Conservation (phyloP, 1,139 yeast species). For the Barnettozyma hawaiiensis region DNA sequence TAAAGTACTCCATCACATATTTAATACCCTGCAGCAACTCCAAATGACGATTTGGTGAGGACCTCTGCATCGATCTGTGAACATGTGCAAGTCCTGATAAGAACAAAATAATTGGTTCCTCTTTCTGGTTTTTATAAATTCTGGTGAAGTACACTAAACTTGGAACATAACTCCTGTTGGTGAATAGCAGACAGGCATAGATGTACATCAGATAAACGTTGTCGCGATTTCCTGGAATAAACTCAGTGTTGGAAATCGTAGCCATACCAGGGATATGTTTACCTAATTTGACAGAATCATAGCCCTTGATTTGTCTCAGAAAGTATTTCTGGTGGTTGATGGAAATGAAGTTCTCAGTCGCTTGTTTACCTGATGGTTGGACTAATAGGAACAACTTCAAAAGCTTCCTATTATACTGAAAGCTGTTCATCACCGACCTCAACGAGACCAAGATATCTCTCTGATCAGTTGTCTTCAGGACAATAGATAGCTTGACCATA, state of each 20-base stretch:
- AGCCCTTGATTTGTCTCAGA: constrained; percentile 82
- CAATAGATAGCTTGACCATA: constrained; percentile 61
- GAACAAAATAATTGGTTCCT: constrained; percentile 76
- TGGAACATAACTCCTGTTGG: constrained; percentile 79
- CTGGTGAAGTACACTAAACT: constrained; percentile 64
- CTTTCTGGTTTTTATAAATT: constrained; percentile 54
- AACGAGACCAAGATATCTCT: constrained; percentile 48
- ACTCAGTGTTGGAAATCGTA: constrained; percentile 46
- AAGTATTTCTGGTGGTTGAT: constrained; percentile 86
- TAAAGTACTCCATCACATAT: constrained; percentile 65
- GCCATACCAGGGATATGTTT: constrained; percentile 73
- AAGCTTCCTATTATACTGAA: constrained; percentile 70
- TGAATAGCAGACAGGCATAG: constrained; percentile 73
- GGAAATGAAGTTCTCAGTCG: constrained; percentile 58
- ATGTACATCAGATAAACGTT: constrained; percentile 71
- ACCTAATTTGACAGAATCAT: constrained; percentile 57
- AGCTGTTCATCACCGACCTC: constrained; percentile 56
- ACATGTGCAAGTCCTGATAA: constrained; percentile 74
- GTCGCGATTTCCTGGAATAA: constrained; percentile 41
- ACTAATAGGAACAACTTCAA: constrained; percentile 63
- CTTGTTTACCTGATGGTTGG: constrained; percentile 55
- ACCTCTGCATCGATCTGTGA: constrained; percentile 91
- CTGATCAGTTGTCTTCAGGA: constrained; percentile 50
- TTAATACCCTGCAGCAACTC: constrained; percentile 85
- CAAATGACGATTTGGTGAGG: constrained; percentile 77